Evolutionary conservation across 768 basidiomycete genomes (phyloP).

Genomic region (Hygrophorus pudorinus): DNA sequence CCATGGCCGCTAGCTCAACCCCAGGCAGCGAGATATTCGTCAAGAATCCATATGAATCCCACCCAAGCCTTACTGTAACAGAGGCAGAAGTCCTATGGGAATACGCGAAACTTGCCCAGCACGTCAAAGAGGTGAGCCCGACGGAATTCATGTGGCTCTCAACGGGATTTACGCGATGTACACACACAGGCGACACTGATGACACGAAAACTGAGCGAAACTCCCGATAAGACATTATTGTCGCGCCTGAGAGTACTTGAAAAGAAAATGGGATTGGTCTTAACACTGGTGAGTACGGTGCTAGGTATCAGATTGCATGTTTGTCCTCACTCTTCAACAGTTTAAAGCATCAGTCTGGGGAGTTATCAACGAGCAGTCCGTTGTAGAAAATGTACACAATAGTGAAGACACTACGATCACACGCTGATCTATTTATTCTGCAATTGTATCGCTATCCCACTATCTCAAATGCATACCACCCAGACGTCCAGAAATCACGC

Average conservation of each 20-base stretch:
- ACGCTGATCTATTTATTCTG: conserved; percentile 8
- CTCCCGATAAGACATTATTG: conserved; percentile 72
- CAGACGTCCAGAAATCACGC: conserved; percentile 34
- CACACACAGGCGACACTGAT: conserved; percentile 39
- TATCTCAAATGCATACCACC: conserved; percentile 37
- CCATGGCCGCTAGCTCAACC: conserved; percentile 17
- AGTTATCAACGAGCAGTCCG: conserved; percentile 68
- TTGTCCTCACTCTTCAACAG: conserved; percentile 25
- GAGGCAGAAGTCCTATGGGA: conserved; percentile 88
- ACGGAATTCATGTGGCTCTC: background rate
- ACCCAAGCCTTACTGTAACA: conserved; percentile 52
- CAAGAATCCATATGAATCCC: conserved; percentile 63
- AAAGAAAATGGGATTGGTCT: conserved; percentile 88
- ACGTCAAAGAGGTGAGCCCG: conserved; percentile 69
- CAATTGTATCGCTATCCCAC: background rate
- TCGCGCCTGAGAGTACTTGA: conserved; percentile 73
- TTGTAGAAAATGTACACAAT: conserved; percentile 12
- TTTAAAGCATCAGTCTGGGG: conserved; percentile 98
- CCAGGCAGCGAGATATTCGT: conserved; percentile 34
- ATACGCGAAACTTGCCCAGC: conserved; percentile 78
- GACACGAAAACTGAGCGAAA: conserved; percentile 61
- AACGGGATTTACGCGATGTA: background rate
- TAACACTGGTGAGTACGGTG: conserved; percentile 83
- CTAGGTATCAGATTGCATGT: background rate
- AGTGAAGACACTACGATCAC: conserved; percentile 19